Conservation (phyloP, 2,329 filamentous ascomycete species). For the Colletotrichum brevisporum region DNA sequence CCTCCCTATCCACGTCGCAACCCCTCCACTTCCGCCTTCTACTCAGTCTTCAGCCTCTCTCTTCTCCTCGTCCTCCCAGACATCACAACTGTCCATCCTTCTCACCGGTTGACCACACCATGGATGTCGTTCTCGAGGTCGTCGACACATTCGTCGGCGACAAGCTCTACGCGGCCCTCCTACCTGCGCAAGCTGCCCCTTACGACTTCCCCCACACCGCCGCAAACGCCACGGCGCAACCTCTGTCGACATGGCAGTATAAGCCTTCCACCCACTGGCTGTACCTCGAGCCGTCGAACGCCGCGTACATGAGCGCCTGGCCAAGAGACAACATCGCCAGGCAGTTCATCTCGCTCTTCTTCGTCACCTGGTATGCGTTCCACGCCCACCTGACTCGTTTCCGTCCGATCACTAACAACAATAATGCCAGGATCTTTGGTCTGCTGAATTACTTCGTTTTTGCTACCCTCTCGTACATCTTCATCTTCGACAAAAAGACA, state of each 20-base stretch:
- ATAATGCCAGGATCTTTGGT: conserved; percentile 80
- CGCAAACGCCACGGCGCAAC: conserved; percentile 68
- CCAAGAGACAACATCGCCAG: conserved; percentile 82
- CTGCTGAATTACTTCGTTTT: conserved; percentile 87
- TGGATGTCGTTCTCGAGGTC: conserved; percentile 94
- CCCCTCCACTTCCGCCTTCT: background rate
- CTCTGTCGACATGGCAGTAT: conserved; percentile 76
- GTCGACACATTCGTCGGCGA: conserved; percentile 88
- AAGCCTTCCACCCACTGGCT: conserved; percentile 81
- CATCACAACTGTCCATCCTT: background rate
- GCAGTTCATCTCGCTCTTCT: conserved; percentile 81
- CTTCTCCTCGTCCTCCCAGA: background rate
- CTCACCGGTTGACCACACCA: conserved; percentile 58
- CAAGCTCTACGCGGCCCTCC: conserved; percentile 78
- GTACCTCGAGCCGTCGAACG: conserved; percentile 77
- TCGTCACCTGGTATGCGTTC: conserved; percentile 84
- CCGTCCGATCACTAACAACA: conserved; percentile 16
- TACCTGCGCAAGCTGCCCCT: conserved; percentile 72
- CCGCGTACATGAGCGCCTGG: conserved; percentile 85
- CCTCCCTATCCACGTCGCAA: background rate
- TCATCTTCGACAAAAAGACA: conserved; percentile 93
- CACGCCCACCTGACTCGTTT: conserved; percentile 2
- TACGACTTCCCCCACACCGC: conserved; percentile 66
- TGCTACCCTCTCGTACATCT: conserved; percentile 85
- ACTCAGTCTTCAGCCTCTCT: conserved; percentile 7